Evolutionary conservation across 768 basidiomycete genomes (phyloP), one percentile per base, ranked within the genome.

Genomic region (Leccinum fibrillosum): DNA sequence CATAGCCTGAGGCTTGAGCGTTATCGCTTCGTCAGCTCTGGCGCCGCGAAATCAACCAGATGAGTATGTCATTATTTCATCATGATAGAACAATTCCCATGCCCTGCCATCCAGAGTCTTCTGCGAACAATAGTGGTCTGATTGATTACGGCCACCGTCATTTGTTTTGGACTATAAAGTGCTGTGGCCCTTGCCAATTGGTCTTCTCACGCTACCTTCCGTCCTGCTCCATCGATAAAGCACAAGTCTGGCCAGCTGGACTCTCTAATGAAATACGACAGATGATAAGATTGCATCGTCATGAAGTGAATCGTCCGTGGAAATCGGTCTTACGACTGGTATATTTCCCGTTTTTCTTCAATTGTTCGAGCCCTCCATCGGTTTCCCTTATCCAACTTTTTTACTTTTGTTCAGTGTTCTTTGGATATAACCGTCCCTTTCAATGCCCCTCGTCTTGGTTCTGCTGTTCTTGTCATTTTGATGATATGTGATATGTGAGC

Each of bases 181-280:
- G 64, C 51, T 51, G 52, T 54, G 32, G 30, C 25, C 35, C 21
- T 57, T 12, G 11, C 32, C 42, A 19, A 48, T 4, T 6, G 5
- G 55, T 32, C 59, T 63, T 67, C 66, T 61, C 66, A 68, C 66
- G 62, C 58, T 55, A 19, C 57, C 45, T 28, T 56, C 34, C 42
- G 45, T 64, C 48, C 60, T 55, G 26, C 55, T 60, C 48, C 62
- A 50, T 58, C 61, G 10, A 51, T n/a, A 57, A 55, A 48, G 25
- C 32, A n/a, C 57, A 11, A 51, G 50, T 52, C 44, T 59, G 50
- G 53, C 62, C 55, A 48, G 49, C 58, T 49, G 26, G 53, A 55
- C 17, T 48, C 47, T 35, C 21, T 60, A 56, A 67, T 64, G 26
- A 42, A 57, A 52, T 56, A 56, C 58, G 34, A 47, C 63, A 39